Conservation (phyloP, 2,329 filamentous ascomycete species). For the Xylariaceae sp. region DNA sequence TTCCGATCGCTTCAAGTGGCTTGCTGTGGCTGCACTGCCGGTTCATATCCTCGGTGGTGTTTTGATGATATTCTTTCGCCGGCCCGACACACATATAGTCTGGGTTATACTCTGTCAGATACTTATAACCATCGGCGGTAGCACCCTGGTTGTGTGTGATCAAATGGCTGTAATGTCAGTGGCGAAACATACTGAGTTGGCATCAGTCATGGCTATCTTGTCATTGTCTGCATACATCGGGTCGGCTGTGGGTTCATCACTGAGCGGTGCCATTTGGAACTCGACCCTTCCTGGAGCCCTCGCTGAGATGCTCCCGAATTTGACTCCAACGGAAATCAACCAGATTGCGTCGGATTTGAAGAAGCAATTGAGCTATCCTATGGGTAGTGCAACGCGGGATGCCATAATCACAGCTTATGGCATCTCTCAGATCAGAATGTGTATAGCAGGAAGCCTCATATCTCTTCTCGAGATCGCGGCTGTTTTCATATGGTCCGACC, state of each 20-base stretch:
- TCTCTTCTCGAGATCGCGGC: constrained; percentile 29
- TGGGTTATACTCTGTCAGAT: constrained; percentile 54
- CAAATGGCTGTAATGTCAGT: constrained; percentile 57
- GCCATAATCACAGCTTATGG: constrained; percentile 34
- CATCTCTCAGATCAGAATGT: constrained; percentile 35
- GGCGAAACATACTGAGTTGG: constrained; percentile 51
- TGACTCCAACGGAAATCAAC: constrained; percentile 23
- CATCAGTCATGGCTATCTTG: constrained; percentile 44
- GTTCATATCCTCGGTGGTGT: constrained; percentile 52
- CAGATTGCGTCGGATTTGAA: constrained; percentile 31
- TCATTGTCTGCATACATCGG: constrained; percentile 35
- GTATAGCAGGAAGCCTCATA: constrained; percentile 29
- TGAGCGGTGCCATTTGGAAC: constrained; percentile 44
- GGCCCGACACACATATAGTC: constrained; percentile 41
- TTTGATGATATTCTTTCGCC: constrained; percentile 52
- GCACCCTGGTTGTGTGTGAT: constrained; percentile 49
- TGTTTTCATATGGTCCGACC: constrained; percentile 31
- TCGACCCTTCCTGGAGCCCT: constrained; percentile 32
- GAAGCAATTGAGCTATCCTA: constrained; percentile 32
- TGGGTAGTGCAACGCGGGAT: constrained; percentile 29
- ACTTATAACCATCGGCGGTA: constrained; percentile 51
- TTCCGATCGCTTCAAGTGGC: constrained; percentile 47
- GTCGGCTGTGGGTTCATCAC: constrained; percentile 38
- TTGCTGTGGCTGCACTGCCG: constrained; percentile 41
- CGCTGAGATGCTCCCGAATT: constrained; percentile 24